These are phyloP conservation scores for Sedum album DNA, from an alignment of 164 flowering plant species.

Conservation along the genomic window DNA sequence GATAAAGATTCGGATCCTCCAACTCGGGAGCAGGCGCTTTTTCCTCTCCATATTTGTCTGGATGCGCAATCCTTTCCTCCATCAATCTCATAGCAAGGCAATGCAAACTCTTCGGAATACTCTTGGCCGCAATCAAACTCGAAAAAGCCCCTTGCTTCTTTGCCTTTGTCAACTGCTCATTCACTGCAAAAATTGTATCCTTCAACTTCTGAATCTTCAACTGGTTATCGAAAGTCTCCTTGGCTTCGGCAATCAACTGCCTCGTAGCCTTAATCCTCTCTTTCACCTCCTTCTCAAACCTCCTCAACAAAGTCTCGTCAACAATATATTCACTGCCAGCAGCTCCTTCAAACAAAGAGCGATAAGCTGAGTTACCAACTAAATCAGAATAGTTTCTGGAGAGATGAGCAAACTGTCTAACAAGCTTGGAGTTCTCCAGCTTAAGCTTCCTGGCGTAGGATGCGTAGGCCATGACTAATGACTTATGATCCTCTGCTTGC, in stretches of 20 bases:
- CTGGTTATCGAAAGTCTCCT: constrained; percentile 42
- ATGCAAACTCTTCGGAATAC: constrained; percentile 37
- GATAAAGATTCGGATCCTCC: constrained; percentile 9
- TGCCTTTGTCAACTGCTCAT: constrained; percentile 33
- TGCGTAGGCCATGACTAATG: constrained; percentile 33
- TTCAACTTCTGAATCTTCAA: constrained; percentile 42
- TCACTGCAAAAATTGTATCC: constrained; percentile 36
- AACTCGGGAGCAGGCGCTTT: constrained; percentile 20
- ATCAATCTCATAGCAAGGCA: constrained; percentile 39
- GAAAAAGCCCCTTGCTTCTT: constrained; percentile 44
- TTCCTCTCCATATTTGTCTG: constrained; percentile 31
- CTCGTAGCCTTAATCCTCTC: constrained; percentile 34
- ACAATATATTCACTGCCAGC: constrained; percentile 9
- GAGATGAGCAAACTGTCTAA: constrained; percentile 38
- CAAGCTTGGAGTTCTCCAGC: constrained; percentile 38
- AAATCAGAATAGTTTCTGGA: constrained; percentile 37
- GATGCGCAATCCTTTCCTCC: constrained; percentile 39
- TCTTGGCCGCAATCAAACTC: constrained; percentile 39
- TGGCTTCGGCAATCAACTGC: constrained; percentile 30
- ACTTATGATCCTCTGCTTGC: constrained; percentile 45
- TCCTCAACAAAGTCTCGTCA: constrained; percentile 27
- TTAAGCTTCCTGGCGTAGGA: constrained; percentile 42
- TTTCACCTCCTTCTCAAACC: constrained; percentile 41
- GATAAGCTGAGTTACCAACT: constrained; percentile 27
- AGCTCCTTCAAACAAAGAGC: constrained; percentile 23